Evolutionary conservation across 1,139 yeast genomes (phyloP).

Genomic region (Debaryomyces nepalensis): DNA sequence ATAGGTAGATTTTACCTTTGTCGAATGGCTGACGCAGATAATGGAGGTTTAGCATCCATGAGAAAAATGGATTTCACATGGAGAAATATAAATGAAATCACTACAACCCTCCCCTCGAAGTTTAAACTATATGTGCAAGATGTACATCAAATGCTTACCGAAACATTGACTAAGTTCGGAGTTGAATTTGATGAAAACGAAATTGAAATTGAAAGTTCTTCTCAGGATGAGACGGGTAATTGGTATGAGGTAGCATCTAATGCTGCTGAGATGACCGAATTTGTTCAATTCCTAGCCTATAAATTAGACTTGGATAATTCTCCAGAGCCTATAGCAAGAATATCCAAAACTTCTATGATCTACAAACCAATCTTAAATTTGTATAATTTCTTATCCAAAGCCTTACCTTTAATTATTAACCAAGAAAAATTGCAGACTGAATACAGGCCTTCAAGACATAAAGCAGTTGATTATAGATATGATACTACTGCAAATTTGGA

Average conservation of each 20-base stretch:
- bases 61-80: slow-evolving; percentile 36
- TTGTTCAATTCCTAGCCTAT: slow-evolving; percentile 31
- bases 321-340: slow-evolving; percentile 14
- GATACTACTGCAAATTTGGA: slow-evolving; percentile 15
- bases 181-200: slow-evolving; percentile 41
- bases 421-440: slow-evolving; percentile 24
- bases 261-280: slow-evolving; percentile 34
- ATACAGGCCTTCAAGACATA: slow-evolving; percentile 20
- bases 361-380: slow-evolving; percentile 34
- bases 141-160: slow-evolving; percentile 40
- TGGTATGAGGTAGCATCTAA: slow-evolving; percentile 54
- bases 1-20: slow-evolving; percentile 53
- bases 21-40: slow-evolving; percentile 42
- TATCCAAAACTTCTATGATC: slow-evolving; percentile 29
- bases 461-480: slow-evolving; percentile 22
- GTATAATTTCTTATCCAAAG: slow-evolving; percentile 29
- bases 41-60: slow-evolving; percentile 46
- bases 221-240: slow-evolving; percentile 21
- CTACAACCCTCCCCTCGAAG: slow-evolving; percentile 34
- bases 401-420: slow-evolving; percentile 27
- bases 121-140: slow-evolving; percentile 59
- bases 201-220: slow-evolving; percentile 25
- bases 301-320: slow-evolving; percentile 26
- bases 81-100: slow-evolving; percentile 23
- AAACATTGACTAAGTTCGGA: slow-evolving; percentile 35